phyloP scores from a whole-genome alignment of 805 yeast genomes.

The Monosporozyma siamensis region DNA sequence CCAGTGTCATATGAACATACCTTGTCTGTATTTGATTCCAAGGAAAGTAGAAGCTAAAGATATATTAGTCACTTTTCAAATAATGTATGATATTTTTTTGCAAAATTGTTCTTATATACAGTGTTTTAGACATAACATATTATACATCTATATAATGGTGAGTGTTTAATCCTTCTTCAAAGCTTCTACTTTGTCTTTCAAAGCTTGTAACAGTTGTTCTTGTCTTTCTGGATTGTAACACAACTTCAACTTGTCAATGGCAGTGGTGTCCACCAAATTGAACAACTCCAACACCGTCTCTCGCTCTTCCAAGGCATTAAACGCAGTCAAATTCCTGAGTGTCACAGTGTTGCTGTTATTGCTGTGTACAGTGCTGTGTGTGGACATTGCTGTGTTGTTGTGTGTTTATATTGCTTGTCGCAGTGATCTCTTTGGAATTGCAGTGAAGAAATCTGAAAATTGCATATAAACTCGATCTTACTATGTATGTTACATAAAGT shows the following conservation, averaged over 20 bases:
- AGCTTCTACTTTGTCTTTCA: slow-evolving; percentile 8
- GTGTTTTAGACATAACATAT: too few relatives aligned
- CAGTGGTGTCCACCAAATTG: slow-evolving; percentile 18
- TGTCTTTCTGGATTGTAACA: slow-evolving; percentile 13
- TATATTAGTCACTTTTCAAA: too few relatives aligned
- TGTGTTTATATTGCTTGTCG: neutral
- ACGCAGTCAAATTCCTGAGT: slow-evolving; percentile 25
- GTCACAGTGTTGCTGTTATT: slow-evolving; percentile 16
- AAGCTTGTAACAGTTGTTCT: slow-evolving; percentile 11
- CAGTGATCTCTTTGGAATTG: too few relatives aligned
- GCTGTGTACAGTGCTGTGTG: neutral
- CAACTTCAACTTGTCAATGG: slow-evolving; percentile 10
- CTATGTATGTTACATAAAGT: too few relatives aligned
- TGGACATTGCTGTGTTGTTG: neutral
- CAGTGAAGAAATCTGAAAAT: too few relatives aligned
- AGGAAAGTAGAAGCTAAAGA: too few relatives aligned
- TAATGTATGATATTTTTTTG: too few relatives aligned
- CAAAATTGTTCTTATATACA: too few relatives aligned
- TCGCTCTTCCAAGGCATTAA: slow-evolving; percentile 21
- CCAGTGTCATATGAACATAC: neutral
- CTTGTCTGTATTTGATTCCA: neutral
- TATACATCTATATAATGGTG: too few relatives aligned
- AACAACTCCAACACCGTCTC: slow-evolving; percentile 26
- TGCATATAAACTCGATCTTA: too few relatives aligned
- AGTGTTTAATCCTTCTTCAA: neutral